Percentiles rank a stretch among this genome's conserved stretches.
Conservation (phyloP, 164 flowering plant species). For the Sextonia rubra region DNA sequence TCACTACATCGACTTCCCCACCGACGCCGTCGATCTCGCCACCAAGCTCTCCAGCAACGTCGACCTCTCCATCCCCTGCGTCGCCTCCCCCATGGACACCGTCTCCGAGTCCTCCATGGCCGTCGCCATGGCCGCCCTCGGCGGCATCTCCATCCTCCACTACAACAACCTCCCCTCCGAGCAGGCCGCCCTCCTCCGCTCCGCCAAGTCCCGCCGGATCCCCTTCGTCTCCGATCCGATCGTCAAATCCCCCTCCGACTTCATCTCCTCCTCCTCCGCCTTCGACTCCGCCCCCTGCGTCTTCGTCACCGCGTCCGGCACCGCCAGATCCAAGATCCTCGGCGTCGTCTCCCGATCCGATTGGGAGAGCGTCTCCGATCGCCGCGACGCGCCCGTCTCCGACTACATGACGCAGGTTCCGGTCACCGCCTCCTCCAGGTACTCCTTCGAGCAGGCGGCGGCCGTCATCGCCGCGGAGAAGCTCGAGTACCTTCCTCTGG, state of each 20-base stretch:
- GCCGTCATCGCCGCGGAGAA: constrained; percentile 32
- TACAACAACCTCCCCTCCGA: constrained; percentile 47
- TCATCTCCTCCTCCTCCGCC: constrained; percentile 33
- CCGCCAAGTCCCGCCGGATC: constrained; percentile 62
- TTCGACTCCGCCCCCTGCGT: constrained; percentile 36
- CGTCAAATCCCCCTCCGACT: constrained; percentile 39
- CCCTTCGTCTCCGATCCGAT: constrained; percentile 52
- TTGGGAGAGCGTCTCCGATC: constrained; percentile 39
- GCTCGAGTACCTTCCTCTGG: constrained; percentile 45
- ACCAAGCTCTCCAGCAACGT: constrained; percentile 64
- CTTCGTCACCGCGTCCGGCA: constrained; percentile 54
- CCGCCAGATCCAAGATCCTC: constrained; percentile 38
- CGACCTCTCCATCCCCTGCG: constrained; percentile 62
- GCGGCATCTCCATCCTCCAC: constrained; percentile 83
- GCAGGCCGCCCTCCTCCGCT: constrained; percentile 50
- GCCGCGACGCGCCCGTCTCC: constrained; percentile 31
- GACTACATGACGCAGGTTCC: constrained; percentile 38
- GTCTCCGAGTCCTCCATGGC: constrained; percentile 89
- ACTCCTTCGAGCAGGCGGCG: constrained; percentile 51
- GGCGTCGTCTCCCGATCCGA: constrained; percentile 48
- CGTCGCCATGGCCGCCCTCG: constrained; percentile 79
- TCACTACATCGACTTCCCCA: constrained; percentile 80
- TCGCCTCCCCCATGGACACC: constrained; percentile 95
- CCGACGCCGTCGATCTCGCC: constrained; percentile 62
- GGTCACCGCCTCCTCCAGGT: constrained; percentile 31